Evolutionary conservation across 129 eudicot genomes (phyloP), one percentile per base, ranked within the genome.

Genomic region (Deinandra increscens): DNA sequence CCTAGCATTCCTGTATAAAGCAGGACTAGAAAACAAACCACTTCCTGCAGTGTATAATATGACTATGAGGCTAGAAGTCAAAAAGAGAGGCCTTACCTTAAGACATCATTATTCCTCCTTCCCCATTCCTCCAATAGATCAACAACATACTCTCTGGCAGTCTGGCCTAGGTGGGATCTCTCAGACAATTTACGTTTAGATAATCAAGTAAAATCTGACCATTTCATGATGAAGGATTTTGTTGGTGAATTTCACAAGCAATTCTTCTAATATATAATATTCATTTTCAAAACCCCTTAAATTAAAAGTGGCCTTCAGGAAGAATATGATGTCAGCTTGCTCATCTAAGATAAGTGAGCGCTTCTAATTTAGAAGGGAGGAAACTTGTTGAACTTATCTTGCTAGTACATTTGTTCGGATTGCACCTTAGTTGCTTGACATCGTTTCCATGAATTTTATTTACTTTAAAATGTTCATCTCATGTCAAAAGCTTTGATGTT

Each of bases 391-490:
- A 33, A 67, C 41, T 66, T 51, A n/a, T 15, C 19, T 18, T 38
- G 74, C 26, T 55, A 46, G 42, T 58, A 36, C 33, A 19, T 5
- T 45, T 67, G 61, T 67, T 22, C 31, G 4, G 43, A 44, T 19
- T 20, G 70, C 44, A 34, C 59, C 41, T 18, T 60, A 20, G 18
- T 7, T 67, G 43, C 68, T 49, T 68, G 23, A 46, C 17, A n/a
- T 59, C 56, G 45, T 58, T 46, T 75, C 55, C 56, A 26, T 26
- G 36, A 73, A 64, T 51, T 17, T 39, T 17, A 37, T 49, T 50
- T 39, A 29, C 20, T 23, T 63, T 2, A 38, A 23, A 49, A 39
- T 9, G 5, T 7, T 37, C 15, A 4, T 49, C 56, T 50, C 23
- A 29, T 64, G 72, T 55, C 64, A 44, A 51, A 15, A 55, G 69